Evolutionary conservation across 2,329 filamentous ascomycete genomes (phyloP), one percentile per base, ranked within the genome.

Genomic region (Epichloe sp.): DNA sequence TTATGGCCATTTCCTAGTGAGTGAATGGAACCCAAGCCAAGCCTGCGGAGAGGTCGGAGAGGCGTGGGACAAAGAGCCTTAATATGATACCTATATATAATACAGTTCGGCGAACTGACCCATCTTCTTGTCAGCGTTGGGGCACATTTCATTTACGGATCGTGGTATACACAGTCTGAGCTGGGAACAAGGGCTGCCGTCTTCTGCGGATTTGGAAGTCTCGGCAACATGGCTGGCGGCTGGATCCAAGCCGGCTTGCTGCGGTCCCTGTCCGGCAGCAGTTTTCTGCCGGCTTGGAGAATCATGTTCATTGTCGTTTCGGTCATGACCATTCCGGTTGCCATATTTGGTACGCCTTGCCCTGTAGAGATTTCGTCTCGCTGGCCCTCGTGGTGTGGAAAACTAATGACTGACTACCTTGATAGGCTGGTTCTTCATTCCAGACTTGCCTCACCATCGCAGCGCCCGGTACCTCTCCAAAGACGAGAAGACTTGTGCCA

Each of bases 171-270:
- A 48, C 65, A 65, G 46, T 67, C 67, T 0, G 69, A 72, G 51
- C 62, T 72, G 4, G 70, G 67, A 0, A 70, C 62, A 3, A 58
- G 67, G 23, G 66, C 66, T n/a, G 66, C 66, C 4, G 57, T 69
- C 21, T 71, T 73, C 45, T 71, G 68, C 49, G 63, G 64, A 1
- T 71, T 71, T 44, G 69, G 69, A 0, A 68, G 71, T 46, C 45
- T 72, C 4, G 70, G 69, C 0, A 71, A 65, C 26, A 71, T 72
- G 68, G 64, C 69, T 1, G 69, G 69, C 3, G 68, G 69, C 1
- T 72, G 69, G 69, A 72, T 73, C 23, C 70, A 72, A 53, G 69
- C 69, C 0, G 69, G 64, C 3, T 53, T 72, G 23, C 54, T 72
- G 43, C 52, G 63, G 12, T 63, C 63, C 5, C 53, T 72, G 2